Evolutionary conservation across 176 grass and related monocot species (phyloP), one percentile per base, ranked within the genome.

Genomic region (Triticum dicoccoides): DNA sequence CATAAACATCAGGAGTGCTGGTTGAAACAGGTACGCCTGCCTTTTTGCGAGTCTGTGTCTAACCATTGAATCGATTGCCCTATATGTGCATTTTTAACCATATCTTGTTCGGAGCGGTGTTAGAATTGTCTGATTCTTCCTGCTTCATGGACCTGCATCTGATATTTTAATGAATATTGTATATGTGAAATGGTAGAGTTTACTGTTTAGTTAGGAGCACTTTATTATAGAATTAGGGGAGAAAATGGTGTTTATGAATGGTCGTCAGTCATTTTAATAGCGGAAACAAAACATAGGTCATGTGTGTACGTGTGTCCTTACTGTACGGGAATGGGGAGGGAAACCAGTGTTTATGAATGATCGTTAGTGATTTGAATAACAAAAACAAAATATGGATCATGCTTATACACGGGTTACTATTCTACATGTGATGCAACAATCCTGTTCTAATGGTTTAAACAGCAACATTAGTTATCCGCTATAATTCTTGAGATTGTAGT

Each of bases 1-100:
- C 97, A 99, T 92, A 99, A 99, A 64, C 97, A 99, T 88, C 97
- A 99, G 69, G 97, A 99, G 64, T 99, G 97, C 78, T 99, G 97
- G 97, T 85, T 99, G 80, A 99, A 99, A 89, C 94, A 92, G 89
- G 97, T 99, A 94, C 12, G 23, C 70, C 13, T 59, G 17, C 58
- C 61, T 90, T 76, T 58, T 30, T 79, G 38, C 83, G 7, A 77
- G 29, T 76, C 11, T 33, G 38, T 15, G 5, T 52, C 58, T 61
- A 27, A 65, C 33, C 65, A 74, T 44, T 61, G 14, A 9, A 41
- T 6, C 4, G 35, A 70, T 23, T 68, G 9, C 32, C 24, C 27
- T 83, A 76, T 37, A 32, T 44, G 15, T 68, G 44, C 29, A 61
- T 73, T 8, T 56, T 73, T 76, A 58, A 68, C 45, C 70, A 30